Base-by-base conservation (phyloP, 2,329 filamentous ascomycete species). In the Acarospora socialis region DNA sequence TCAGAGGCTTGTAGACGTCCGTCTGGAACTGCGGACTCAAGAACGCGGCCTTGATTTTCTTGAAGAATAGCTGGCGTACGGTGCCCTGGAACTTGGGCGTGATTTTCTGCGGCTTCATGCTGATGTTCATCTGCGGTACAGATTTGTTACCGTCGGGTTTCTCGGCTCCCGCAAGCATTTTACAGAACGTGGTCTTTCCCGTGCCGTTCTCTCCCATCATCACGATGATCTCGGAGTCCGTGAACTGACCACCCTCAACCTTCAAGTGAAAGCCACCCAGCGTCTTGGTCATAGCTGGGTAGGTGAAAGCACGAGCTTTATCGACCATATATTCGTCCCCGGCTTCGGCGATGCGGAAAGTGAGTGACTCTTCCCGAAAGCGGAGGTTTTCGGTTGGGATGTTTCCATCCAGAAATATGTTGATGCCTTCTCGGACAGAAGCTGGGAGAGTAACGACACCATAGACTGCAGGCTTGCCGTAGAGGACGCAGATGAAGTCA, bases 151-250 rank as follows among this genome's bases (percentile, higher is more conserved):
- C 74, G 48, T 98, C 92, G 6, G 92, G 90, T 63, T 94, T 87
- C 47, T 92, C 70, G 22, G 81, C 82, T 53, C 92, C 92, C 36
- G 90, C 90, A 44, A 98, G 69, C 63, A 98, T 79, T 54, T 79
- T 83, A 68, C 87, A 95, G 70, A 98, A 98, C 4, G 90, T 98
- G 2, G 90, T 98, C 70, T 98, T 94, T 56, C 92, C 92, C 21
- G 92, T 98, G 61, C 90, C 90, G 61, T 98, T 98, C 66, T 95
- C 87, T 46, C 90, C 90, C 90, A 98, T 95, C 83, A 98, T 92
- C 59, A 98, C 90, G 36, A 98, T 74, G 46, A 98, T 98, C 55
- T 98, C 90, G 0, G 90, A 98, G 56, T 98, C 87, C 13, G 90
- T 95, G 55, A 98, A 98, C 39, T 77, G 68, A 46, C 92, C 90